Conservation (phyloP, 306 rosid species). For the Inga oerstediana region DNA sequence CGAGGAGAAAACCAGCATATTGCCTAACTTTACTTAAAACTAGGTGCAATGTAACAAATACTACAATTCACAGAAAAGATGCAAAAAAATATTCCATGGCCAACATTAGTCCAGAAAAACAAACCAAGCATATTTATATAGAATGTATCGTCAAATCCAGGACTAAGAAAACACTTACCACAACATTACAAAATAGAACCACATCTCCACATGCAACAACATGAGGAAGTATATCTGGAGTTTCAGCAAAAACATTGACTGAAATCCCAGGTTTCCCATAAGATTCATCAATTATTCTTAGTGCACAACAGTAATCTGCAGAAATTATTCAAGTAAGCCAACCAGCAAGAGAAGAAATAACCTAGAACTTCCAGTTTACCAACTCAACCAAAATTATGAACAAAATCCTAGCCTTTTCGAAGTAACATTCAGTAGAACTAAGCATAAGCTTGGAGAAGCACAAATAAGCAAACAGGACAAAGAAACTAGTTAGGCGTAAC, state of each 20-base stretch:
- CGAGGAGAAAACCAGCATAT: neutral
- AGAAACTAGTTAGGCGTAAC: neutral
- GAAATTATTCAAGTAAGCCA: conserved; percentile 22
- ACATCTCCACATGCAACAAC: conserved; percentile 63
- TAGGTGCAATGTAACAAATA: neutral
- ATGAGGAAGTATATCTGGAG: conserved; percentile 55
- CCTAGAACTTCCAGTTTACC: neutral
- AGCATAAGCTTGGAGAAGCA: neutral
- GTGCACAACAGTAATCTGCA: conserved; percentile 58
- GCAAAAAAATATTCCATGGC: neutral
- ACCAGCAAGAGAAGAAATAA: conserved; percentile 2
- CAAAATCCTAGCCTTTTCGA: neutral
- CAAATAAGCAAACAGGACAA: neutral
- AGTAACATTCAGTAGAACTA: neutral
- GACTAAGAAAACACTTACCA: conserved; percentile 56
- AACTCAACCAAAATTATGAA: neutral
- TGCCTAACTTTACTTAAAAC: neutral
- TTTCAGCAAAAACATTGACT: conserved; percentile 52
- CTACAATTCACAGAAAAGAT: neutral
- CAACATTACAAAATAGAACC: conserved; percentile 49
- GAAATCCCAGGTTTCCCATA: conserved; percentile 39
- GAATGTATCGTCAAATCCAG: neutral
- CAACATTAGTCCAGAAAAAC: neutral
- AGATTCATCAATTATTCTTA: conserved; percentile 63
- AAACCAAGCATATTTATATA: conserved; percentile 1